Evolutionary conservation across 176 grass and related monocot species (phyloP).

Genomic region (Puya raimondii): DNA sequence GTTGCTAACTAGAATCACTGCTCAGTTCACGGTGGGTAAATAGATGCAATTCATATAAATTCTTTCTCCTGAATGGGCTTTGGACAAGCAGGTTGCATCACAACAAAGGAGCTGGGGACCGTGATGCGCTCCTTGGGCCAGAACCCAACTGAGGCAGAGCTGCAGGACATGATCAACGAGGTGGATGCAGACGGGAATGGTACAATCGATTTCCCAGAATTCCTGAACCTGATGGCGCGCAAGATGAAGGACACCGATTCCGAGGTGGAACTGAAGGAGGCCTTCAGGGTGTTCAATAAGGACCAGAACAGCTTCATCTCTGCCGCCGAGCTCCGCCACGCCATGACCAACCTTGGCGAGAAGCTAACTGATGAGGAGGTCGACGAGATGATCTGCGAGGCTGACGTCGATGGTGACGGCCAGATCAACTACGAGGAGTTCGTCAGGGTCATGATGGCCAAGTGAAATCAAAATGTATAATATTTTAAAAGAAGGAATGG

Average conservation of each 20-base stretch:
- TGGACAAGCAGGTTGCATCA: constrained; percentile 64
- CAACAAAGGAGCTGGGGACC: constrained; percentile 90
- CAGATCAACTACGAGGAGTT: constrained; percentile 99
- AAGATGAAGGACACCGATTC: constrained; percentile 98
- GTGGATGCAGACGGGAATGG: constrained; percentile 85
- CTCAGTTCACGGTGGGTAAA: too few relatives aligned
- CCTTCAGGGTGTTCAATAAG: constrained; percentile 90
- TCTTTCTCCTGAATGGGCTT: neutral
- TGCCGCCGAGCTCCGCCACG: constrained; percentile 73
- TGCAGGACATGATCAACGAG: constrained; percentile 96
- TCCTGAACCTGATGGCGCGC: constrained; percentile 93
- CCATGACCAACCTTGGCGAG: constrained; percentile 89
- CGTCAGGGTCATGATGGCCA: constrained; percentile 97
- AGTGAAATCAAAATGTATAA: constrained; percentile 28
- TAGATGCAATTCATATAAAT: too few relatives aligned
- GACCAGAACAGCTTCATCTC: constrained; percentile 96
- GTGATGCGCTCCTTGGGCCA: constrained; percentile 90
- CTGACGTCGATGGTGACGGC: constrained; percentile 70
- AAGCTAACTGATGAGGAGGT: constrained; percentile 92
- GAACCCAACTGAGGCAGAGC: constrained; percentile 92
- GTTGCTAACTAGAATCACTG: too few relatives aligned
- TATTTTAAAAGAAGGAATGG: constrained; percentile 14
- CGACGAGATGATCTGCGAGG: constrained; percentile 85
- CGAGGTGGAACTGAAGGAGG: constrained; percentile 90
- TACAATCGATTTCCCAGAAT: constrained; percentile 87